Base-by-base conservation (phyloP, 1,284 basidiomycete genomes). In the Ustilago vetiveriae region DNA sequence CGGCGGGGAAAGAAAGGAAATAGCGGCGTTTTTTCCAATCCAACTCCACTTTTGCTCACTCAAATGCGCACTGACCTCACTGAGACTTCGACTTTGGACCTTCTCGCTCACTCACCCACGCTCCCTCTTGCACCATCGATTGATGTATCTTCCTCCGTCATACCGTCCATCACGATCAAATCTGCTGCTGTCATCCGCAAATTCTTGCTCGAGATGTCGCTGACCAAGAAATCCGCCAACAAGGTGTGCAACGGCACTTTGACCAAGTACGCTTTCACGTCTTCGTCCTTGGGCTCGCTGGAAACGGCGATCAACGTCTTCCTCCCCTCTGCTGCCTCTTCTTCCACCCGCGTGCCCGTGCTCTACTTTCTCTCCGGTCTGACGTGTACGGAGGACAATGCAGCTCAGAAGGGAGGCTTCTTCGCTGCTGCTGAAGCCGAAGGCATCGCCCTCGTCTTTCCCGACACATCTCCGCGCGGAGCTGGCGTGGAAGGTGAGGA, bases 381-480 rank as follows among this genome's bases (percentile, higher is more conserved):
- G 54, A 94, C 92, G 1, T 98, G 96, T 84, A 98, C 89, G 14
- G 96, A 98, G 82, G 95, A 98, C 82, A 98, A 92, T 59, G 95
- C 89, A 5, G 77, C 77, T 6, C 79, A 82, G 47, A 82, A 82
- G 54, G 80, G 74, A 27, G 63, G 57, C 24, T 68, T 82, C 35
- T 79, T 79, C 44, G 43, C 41, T 17, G 72, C 74, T 7, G 80
- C 80, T 4, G 71, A 72, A 1, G 24, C 63, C n/a, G 49, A 66
- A 53, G 73, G 90, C 4, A 90, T 99, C 56, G 94, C 95, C 0
- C 84, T 98, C 43, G 88, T 98, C 36, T 96, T 97, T 82, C 93
- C 96, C 0, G 96, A 99, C 81, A 98, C 96, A 0, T 92, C 90
- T 35, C 96, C 96, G 3, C 87, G 95, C 27, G 94, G 93, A 1